Evolutionary conservation across 23 red algal species (phyloP).

Genomic region (Gracilariopsis chorda): DNA sequence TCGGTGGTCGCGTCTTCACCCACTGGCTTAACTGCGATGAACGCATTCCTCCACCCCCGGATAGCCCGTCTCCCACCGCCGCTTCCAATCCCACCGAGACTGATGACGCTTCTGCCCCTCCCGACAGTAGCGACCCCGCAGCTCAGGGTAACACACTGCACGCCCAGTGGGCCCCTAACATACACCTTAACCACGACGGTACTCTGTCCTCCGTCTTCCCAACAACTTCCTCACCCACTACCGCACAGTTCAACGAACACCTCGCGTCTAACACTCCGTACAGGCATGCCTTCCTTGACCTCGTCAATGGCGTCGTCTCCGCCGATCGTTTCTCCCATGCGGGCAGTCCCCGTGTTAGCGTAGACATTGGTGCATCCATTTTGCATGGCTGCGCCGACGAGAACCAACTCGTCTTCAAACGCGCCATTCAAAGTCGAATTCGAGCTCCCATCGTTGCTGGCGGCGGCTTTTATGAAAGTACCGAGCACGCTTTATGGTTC

Average conservation of each 20-base stretch:
- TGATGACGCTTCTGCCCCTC: neutral
- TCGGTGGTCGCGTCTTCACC: slow-evolving; percentile 86
- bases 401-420: slow-evolving; percentile 54
- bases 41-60: neutral
- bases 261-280: neutral
- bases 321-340: neutral
- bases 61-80: neutral
- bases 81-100: neutral
- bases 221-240: neutral
- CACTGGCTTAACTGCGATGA: neutral
- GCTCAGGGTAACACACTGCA: neutral
- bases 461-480: slow-evolving; percentile 56
- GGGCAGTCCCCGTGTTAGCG: neutral
- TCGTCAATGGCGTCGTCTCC: neutral
- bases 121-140: neutral
- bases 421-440: slow-evolving; percentile 39
- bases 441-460: slow-evolving; percentile 60
- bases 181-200: neutral
- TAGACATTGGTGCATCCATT: slow-evolving; percentile 91
- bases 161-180: neutral
- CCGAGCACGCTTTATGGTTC: slow-evolving; percentile 54
- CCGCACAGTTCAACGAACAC: neutral
- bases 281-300: neutral
- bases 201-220: neutral
- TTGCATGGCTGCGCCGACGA: slow-evolving; percentile 83